Percentiles rank a stretch among this genome's conserved stretches.
Evolutionary conservation across 2,329 filamentous ascomycete genomes (phyloP).

Genomic region (Neofusicoccum kwambonambiense): DNA sequence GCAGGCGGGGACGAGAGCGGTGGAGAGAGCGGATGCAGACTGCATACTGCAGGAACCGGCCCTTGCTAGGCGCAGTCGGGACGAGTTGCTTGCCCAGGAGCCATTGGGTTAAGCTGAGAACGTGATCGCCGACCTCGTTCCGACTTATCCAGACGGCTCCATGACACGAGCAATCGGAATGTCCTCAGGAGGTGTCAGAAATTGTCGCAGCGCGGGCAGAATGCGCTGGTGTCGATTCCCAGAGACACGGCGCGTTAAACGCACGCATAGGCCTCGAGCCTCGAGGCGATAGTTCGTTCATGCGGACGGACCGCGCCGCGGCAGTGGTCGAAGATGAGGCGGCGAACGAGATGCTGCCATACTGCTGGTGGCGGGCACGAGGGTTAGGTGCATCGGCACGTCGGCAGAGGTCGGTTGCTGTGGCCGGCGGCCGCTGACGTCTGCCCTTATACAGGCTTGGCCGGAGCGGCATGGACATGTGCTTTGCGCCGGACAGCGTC

Average conservation of each 20-base stretch:
- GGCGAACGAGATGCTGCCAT: not conserved
- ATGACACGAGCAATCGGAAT: not conserved
- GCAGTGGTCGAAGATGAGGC: not conserved
- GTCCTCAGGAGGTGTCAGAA: not conserved
- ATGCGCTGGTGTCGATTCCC: not conserved
- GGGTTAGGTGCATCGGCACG: not conserved
- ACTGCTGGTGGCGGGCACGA: not conserved
- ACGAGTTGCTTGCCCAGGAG: not conserved
- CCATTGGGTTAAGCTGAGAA: not conserved
- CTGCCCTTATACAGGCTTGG: not conserved
- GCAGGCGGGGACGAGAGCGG: not conserved
- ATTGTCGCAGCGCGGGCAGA: not conserved
- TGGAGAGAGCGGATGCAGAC: not conserved
- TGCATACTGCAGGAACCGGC: slow-evolving; percentile 11
- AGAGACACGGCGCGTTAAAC: not conserved
- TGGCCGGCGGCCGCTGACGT: not conserved
- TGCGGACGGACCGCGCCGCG: slow-evolving; percentile 2
- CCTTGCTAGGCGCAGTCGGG: slow-evolving; percentile 4
- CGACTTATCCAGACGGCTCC: not conserved
- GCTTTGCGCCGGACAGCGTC: not conserved
- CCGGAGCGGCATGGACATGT: not conserved
- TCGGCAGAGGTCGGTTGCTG: not conserved
- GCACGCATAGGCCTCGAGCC: not conserved
- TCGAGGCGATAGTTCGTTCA: not conserved
- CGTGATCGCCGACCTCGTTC: not conserved